Conservation (phyloP, 2,329 filamentous ascomycete genomes). For the Ceratocystis smalleyi region DNA sequence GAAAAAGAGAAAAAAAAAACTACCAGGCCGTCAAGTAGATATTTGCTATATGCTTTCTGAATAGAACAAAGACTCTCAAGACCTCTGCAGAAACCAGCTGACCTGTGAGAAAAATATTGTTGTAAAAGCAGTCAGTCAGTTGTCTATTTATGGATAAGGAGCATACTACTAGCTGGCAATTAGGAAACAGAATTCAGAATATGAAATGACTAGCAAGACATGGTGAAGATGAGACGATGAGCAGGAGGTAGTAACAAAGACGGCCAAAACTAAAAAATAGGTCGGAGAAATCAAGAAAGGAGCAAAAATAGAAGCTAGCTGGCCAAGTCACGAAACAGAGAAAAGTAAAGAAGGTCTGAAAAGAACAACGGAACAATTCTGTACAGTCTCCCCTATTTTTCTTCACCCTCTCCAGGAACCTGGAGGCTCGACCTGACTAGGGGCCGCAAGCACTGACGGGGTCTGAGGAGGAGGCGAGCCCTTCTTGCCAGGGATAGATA, state of each 20-base stretch:
- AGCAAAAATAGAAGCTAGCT: conserved; percentile 5
- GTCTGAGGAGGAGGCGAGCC: conserved; percentile 3
- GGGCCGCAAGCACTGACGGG: neutral
- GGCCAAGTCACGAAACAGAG: conserved; percentile 3
- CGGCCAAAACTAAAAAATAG: neutral
- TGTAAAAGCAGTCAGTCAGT: neutral
- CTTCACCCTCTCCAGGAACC: neutral
- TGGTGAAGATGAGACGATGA: neutral
- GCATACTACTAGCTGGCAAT: neutral
- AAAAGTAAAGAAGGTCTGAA: conserved; percentile 4
- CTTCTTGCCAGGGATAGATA: neutral
- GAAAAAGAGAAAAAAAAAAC: neutral
- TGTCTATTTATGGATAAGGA: neutral
- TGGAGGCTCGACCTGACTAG: neutral
- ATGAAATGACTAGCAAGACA: neutral
- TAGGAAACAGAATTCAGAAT: neutral
- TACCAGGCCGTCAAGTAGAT: neutral
- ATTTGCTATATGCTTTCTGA: neutral
- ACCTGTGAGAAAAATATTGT: conserved; percentile 41
- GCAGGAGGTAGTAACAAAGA: neutral
- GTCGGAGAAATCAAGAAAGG: neutral
- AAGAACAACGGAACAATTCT: conserved; percentile 3
- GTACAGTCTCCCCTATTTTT: conserved; percentile 1
- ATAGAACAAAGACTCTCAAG: neutral
- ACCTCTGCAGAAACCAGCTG: conserved; percentile 72